phyloP scores from a whole-genome alignment of 352 stramenopile genomes.

The Globisporangium cederbergense region DNA sequence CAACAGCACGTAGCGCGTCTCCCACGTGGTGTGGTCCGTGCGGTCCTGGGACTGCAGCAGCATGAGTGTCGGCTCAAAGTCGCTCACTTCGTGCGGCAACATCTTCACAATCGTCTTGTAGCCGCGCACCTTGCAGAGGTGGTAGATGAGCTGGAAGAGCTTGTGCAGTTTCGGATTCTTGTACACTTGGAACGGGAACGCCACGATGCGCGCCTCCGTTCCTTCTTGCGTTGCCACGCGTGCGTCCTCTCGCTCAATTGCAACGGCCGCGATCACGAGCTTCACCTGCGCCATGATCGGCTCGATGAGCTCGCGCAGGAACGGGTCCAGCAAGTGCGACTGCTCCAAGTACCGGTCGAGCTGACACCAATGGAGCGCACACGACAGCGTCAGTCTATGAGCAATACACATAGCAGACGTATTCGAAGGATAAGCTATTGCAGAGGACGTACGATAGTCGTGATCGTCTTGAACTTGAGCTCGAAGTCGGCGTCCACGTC shows the following conservation, averaged over 20 bases:
- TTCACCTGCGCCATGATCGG: constrained; percentile 65
- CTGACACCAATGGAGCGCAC: constrained; percentile 18
- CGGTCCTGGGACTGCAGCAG: constrained; percentile 86
- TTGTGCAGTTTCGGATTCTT: constrained; percentile 70
- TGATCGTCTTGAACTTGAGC: constrained; percentile 35
- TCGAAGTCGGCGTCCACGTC: constrained; percentile 46
- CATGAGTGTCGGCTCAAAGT: constrained; percentile 95
- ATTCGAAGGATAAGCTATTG: neutral
- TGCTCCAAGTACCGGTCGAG: constrained; percentile 89
- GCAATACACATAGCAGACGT: neutral
- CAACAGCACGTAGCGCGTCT: constrained; percentile 88
- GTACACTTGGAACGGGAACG: constrained; percentile 81
- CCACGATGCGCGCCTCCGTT: constrained; percentile 16
- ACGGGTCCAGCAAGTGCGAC: constrained; percentile 87
- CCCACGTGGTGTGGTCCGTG: constrained; percentile 63
- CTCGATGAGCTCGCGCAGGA: constrained; percentile 75
- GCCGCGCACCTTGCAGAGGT: constrained; percentile 95
- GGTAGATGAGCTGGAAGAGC: constrained; percentile 92
- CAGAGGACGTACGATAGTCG: constrained; percentile 39
- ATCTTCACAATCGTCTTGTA: constrained; percentile 96
- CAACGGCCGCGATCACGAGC: constrained; percentile 41
- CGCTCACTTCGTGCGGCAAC: constrained; percentile 93
- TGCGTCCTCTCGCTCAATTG: constrained; percentile 18
- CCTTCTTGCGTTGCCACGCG: neutral
- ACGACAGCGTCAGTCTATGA: no score